Evolutionary conservation across 306 rosid species (phyloP).

Genomic region (Acacia crassicarpa): DNA sequence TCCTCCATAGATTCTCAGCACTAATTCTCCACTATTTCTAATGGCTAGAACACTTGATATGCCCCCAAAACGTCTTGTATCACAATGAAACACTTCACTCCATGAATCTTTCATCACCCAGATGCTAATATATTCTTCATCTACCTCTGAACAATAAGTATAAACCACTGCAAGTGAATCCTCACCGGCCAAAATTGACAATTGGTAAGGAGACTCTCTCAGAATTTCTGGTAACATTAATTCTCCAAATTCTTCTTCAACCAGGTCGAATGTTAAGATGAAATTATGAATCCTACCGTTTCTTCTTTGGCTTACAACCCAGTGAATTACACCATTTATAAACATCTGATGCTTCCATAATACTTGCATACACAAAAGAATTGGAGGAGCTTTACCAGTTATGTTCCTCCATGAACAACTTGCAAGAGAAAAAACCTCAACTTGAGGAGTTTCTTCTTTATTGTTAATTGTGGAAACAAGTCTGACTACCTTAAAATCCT

Average conservation of each 20-base stretch:
- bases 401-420: neutral
- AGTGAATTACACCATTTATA: neutral
- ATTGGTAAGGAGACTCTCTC: neutral
- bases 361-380: neutral
- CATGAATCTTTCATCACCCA: constrained; percentile 12
- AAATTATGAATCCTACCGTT: neutral
- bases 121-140: neutral
- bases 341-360: neutral
- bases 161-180: neutral
- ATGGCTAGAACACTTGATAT: neutral
- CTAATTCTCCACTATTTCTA: neutral
- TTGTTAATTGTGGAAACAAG: neutral
- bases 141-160: neutral
- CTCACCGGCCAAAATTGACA: neutral
- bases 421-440: constrained; percentile 15
- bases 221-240: neutral
- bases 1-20: neutral
- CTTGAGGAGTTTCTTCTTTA: neutral
- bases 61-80: neutral
- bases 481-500: constrained; percentile 12
- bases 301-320: neutral
- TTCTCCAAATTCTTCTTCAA: neutral
- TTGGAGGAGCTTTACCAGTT: neutral
- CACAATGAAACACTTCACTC: neutral
- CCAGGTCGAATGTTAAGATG: neutral